Conservation (phyloP, 2,329 filamentous ascomycete genomes). For the Akanthomyces uredinophilus region DNA sequence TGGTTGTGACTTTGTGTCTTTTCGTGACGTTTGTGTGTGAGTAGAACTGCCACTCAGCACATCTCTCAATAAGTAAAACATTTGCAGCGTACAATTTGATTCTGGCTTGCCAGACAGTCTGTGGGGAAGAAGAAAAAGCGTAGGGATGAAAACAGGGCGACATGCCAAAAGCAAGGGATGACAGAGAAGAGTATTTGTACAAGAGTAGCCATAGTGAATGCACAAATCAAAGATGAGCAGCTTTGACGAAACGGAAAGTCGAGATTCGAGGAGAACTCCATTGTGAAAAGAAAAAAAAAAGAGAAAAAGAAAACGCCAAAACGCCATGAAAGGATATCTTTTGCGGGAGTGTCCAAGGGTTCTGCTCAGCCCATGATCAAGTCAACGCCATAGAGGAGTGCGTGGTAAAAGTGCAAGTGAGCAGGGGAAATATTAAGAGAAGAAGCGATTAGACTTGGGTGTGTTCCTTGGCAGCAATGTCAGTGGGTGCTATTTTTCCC, state of each 20-base stretch:
- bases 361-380: conserved; percentile 1
- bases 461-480: conserved; percentile 28
- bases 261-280: conserved; percentile 4
- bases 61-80: not conserved
- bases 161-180: conserved; percentile 6
- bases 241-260: not conserved
- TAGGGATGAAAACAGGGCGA: not conserved
- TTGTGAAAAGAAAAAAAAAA: conserved; percentile 1
- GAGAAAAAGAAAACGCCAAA: conserved; percentile 13
- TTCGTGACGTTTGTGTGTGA: not conserved
- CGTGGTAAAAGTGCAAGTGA: not conserved
- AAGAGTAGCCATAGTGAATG: conserved; percentile 21
- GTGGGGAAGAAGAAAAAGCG: conserved; percentile 1
- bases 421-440: conserved; percentile 19
- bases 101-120: not conserved
- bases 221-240: not conserved
- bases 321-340: conserved; percentile 10
- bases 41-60: not conserved
- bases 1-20: not conserved
- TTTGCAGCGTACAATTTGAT: not conserved
- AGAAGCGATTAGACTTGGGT: conserved; percentile 44
- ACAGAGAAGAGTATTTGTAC: conserved; percentile 31
- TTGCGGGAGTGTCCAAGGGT: not conserved
- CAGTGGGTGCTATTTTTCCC: not conserved
- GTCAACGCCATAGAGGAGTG: not conserved